phyloP scores from a whole-genome alignment of 202 grass and related monocot genomes.

The Digitaria exilis region DNA sequence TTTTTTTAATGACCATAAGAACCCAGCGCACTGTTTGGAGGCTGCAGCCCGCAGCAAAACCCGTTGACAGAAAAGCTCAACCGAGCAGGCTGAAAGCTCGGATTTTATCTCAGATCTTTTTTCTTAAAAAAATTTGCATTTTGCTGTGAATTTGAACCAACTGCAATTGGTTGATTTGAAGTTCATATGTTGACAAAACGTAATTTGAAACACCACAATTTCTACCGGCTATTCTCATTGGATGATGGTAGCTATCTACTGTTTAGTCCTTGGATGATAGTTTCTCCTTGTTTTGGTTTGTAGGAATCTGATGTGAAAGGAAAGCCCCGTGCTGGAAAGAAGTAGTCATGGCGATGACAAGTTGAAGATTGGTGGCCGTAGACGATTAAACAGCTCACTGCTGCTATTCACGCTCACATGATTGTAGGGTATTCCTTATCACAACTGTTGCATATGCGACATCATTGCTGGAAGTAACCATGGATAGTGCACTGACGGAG shows the following conservation, averaged over 20 bases:
- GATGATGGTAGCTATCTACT: constrained; percentile 18
- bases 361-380: not conserved
- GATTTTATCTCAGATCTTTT: not conserved
- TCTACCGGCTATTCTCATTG: not conserved
- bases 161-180: not conserved
- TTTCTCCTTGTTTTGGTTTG: constrained; percentile 23
- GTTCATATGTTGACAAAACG: not conserved
- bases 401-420: constrained; percentile 10
- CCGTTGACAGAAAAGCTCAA: too few relatives aligned
- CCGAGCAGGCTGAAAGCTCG: too few relatives aligned
- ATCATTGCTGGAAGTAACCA: not conserved
- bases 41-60: too few relatives aligned
- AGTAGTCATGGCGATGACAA: constrained; percentile 42
- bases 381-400: not conserved
- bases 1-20: too few relatives aligned
- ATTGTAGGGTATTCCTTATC: constrained; percentile 28
- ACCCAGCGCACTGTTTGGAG: too few relatives aligned
- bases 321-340: constrained; percentile 76
- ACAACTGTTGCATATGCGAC: constrained; percentile 12
- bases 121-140: not conserved
- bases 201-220: constrained; percentile 5
- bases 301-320: constrained; percentile 95
- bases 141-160: not conserved
- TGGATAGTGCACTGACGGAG: not conserved
- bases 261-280: constrained; percentile 1